A percentile compares a stretch with the other conserved stretches of the same genome.
phyloP scores from a whole-genome alignment of 305 asterid species.

The Plantago coronopus region DNA sequence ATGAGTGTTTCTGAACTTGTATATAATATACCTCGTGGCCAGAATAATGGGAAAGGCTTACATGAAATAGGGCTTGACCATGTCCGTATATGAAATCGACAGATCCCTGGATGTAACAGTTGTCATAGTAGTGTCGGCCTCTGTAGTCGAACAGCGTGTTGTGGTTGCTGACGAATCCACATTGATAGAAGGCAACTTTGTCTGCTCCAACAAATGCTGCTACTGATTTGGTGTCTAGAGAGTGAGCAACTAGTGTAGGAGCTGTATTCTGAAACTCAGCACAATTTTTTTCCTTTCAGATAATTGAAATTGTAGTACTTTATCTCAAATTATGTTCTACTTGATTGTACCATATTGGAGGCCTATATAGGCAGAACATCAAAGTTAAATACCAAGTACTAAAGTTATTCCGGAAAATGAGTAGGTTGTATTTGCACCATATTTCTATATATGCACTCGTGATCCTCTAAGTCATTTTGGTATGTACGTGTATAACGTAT shows the following conservation, averaged over 20 bases:
- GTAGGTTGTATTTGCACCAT: background rate
- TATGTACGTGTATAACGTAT: too few relatives aligned
- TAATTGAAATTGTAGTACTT: too few relatives aligned
- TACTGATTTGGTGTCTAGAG: slow-evolving; percentile 43
- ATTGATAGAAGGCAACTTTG: slow-evolving; percentile 65
- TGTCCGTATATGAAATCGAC: slow-evolving; percentile 70
- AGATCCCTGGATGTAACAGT: slow-evolving; percentile 74
- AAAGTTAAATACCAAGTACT: too few relatives aligned
- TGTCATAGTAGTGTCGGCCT: slow-evolving; percentile 74
- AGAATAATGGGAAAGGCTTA: slow-evolving; percentile 18
- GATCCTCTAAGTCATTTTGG: too few relatives aligned
- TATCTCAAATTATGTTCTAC: too few relatives aligned
- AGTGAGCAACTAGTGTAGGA: slow-evolving; percentile 26
- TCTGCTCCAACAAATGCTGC: slow-evolving; percentile 69
- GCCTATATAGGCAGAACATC: too few relatives aligned
- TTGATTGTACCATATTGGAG: too few relatives aligned
- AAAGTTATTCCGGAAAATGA: too few relatives aligned
- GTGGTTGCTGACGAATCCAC: slow-evolving; percentile 64
- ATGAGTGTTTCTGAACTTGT: too few relatives aligned
- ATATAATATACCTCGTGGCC: too few relatives aligned
- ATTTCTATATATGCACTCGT: too few relatives aligned
- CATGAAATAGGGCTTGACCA: slow-evolving; percentile 64
- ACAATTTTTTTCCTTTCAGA: too few relatives aligned
- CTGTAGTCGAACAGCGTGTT: slow-evolving; percentile 67
- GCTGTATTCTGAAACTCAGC: slow-evolving; percentile 57